These are phyloP conservation scores for Triticum turgidum DNA, from an alignment of 176 grass and related monocot genomes.

Conservation along the genomic window DNA sequence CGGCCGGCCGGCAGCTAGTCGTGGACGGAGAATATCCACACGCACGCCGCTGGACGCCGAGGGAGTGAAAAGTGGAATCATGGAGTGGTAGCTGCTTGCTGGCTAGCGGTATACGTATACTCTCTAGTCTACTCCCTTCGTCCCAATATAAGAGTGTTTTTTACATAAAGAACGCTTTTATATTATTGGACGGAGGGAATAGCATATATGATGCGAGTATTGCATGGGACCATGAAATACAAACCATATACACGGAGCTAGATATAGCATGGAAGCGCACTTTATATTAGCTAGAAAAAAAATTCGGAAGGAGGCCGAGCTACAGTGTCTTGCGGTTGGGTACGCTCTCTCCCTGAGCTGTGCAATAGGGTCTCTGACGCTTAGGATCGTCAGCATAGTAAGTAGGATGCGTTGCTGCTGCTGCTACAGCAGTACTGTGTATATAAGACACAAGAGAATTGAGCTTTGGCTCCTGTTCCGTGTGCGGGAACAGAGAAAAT, in stretches of 20 bases:
- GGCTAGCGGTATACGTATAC: no score
- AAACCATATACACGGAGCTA: background rate
- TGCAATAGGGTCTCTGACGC: background rate
- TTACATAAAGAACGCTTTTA: no score
- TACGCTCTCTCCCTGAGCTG: background rate
- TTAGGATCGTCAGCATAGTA: background rate
- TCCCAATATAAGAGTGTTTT: no score
- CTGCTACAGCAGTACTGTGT: background rate
- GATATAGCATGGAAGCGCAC: background rate
- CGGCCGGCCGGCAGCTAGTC: background rate
- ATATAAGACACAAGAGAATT: background rate
- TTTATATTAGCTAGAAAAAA: background rate
- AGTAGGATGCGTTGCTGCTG: background rate
- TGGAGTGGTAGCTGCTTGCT: background rate
- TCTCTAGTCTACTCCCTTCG: no score
- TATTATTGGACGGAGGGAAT: no score
- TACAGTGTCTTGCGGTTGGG: background rate
- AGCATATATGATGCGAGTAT: background rate
- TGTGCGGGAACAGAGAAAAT: no score
- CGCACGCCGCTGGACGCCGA: background rate
- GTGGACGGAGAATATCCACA: slow-evolving; percentile 24
- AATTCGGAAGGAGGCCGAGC: background rate
- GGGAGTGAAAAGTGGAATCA: background rate
- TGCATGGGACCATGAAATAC: background rate
- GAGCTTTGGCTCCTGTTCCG: no score